Conservation (phyloP, 371 early-diverging fungal species). For the Mortierella polycephala region DNA sequence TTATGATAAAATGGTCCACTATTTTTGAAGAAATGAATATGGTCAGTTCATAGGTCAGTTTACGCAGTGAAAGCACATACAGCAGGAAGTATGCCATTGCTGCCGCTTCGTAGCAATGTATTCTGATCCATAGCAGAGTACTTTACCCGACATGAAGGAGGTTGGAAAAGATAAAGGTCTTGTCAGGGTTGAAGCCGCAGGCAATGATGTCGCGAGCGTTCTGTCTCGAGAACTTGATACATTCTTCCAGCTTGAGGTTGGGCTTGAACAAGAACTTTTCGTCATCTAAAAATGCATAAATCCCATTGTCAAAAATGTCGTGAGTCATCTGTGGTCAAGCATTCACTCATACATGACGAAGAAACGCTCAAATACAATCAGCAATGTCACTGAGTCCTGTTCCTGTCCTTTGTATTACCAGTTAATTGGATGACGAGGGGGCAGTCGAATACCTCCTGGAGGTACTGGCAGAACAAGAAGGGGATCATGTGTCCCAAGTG, state of each 20-base stretch:
- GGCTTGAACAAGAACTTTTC: constrained; percentile 99
- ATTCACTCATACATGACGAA: too few species aligned
- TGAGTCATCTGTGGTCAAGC: too few species aligned
- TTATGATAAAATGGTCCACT: constrained; percentile 94
- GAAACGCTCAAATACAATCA: too few species aligned
- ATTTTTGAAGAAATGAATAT: not conserved
- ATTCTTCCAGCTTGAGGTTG: constrained; percentile 90
- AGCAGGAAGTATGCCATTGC: not conserved
- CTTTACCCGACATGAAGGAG: constrained; percentile 89
- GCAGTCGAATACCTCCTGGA: constrained; percentile 98
- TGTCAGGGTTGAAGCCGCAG: constrained; percentile 97
- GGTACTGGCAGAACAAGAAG: constrained; percentile 98
- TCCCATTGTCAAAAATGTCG: too few species aligned
- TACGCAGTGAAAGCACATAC: not conserved
- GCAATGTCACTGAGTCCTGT: too few species aligned
- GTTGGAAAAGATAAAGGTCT: constrained; percentile 99
- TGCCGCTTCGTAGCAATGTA: not conserved
- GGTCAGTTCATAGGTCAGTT: too few species aligned
- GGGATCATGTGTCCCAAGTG: constrained; percentile 99
- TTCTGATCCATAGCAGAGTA: not conserved
- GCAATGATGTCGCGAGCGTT: constrained; percentile 99
- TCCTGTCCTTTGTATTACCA: constrained; percentile 20
- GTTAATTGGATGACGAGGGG: constrained; percentile 99
- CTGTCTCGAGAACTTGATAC: constrained; percentile 80
- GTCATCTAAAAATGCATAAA: constrained; percentile 76